Percentiles rank a stretch among this genome's conserved stretches.
Conservation (phyloP, 495 filamentous ascomycete species). For the Collariella sp. region DNA sequence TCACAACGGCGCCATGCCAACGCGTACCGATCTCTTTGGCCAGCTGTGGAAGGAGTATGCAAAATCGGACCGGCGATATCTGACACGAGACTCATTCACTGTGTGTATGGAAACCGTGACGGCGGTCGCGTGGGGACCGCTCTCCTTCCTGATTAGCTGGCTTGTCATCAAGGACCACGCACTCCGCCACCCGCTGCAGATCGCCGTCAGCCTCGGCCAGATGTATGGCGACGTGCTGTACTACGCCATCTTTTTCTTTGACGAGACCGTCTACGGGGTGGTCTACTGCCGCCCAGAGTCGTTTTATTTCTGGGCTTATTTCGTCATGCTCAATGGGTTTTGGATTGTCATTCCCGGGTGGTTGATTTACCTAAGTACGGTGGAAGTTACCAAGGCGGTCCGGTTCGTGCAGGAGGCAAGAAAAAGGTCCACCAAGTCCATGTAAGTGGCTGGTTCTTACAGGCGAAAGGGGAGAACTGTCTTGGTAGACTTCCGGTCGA, state of each 20-base stretch:
- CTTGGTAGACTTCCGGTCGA: too few species aligned
- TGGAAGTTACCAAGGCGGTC: background rate
- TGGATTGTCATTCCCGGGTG: slow-evolving; percentile 47
- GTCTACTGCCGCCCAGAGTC: slow-evolving; percentile 46
- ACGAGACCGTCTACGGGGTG: slow-evolving; percentile 32
- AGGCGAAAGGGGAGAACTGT: too few species aligned
- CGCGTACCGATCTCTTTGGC: slow-evolving; percentile 41
- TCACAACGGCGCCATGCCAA: slow-evolving; percentile 37
- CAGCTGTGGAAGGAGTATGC: slow-evolving; percentile 59
- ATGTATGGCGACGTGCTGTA: slow-evolving; percentile 51
- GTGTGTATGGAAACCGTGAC: slow-evolving; percentile 44
- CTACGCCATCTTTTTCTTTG: slow-evolving; percentile 46
- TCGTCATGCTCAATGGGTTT: slow-evolving; percentile 46
- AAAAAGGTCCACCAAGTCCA: too few species aligned
- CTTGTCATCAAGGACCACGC: slow-evolving; percentile 40
- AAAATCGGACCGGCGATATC: slow-evolving; percentile 49
- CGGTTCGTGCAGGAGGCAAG: background rate
- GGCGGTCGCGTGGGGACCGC: slow-evolving; percentile 44
- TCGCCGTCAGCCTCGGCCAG: slow-evolving; percentile 46
- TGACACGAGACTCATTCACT: slow-evolving; percentile 45
- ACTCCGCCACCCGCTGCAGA: slow-evolving; percentile 45
- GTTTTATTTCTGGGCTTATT: slow-evolving; percentile 51
- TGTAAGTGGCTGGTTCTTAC: too few species aligned
- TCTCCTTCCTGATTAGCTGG: slow-evolving; percentile 42
- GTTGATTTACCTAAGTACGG: background rate